A percentile compares a stretch with the other conserved stretches of the same genome.
Conservation (phyloP, 2,329 filamentous ascomycete species). For the Trichothecium roseum region DNA sequence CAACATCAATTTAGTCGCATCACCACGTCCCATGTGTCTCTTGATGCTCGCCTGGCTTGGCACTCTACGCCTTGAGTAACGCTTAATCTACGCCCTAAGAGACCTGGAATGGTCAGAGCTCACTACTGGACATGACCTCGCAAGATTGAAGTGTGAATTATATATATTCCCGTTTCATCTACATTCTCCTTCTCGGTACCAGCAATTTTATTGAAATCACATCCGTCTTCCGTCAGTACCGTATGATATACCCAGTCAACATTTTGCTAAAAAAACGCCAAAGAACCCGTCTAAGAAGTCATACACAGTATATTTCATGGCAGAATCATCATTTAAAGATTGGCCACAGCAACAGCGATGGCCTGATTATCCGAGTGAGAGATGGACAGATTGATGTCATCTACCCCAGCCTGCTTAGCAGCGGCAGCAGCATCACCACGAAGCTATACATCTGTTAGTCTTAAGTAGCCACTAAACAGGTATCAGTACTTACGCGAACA, state of each 20-base stretch:
- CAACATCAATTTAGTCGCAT: no score
- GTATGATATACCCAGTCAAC: neutral
- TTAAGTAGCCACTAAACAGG: neutral
- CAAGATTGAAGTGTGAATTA: no score
- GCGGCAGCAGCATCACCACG: conserved; percentile 75
- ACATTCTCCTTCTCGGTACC: no score
- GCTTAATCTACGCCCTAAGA: no score
- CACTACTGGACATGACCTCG: no score
- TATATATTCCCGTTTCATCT: no score
- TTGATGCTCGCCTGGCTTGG: no score
- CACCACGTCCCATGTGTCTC: no score
- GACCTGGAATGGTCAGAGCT: no score
- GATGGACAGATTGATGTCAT: conserved; percentile 84
- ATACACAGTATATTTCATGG: neutral
- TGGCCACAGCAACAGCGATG: conserved; percentile 84
- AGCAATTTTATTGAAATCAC: no score
- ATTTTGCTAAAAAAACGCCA: conserved; percentile 1
- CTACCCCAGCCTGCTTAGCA: conserved; percentile 79
- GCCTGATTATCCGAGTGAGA: conserved; percentile 92
- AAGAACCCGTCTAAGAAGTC: neutral
- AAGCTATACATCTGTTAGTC: conserved; percentile 50
- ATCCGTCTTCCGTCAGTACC: neutral
- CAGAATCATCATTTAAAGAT: conserved; percentile 42
- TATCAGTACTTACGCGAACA: conserved; percentile 59
- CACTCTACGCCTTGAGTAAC: no score